Evolutionary conservation across 2,329 filamentous ascomycete species (phyloP).

Genomic region (Madurella fahalii): DNA sequence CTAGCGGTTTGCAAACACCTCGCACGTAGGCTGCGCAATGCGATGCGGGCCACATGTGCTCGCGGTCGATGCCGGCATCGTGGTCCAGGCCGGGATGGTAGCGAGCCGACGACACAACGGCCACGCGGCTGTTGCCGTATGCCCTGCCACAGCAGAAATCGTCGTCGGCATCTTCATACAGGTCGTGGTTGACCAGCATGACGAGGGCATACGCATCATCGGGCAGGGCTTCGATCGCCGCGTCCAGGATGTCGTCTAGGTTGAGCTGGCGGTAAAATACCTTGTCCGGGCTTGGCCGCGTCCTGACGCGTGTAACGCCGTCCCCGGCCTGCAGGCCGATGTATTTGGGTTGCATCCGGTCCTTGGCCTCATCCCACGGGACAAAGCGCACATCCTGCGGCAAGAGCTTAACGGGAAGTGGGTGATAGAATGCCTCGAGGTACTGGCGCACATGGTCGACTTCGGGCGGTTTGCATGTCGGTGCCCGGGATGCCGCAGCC

Average conservation of each 20-base stretch:
- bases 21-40: slow-evolving; percentile 55
- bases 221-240: slow-evolving; percentile 49
- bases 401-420: slow-evolving; percentile 46
- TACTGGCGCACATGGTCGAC: slow-evolving; percentile 35
- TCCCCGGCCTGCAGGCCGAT: slow-evolving; percentile 43
- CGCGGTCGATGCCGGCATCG: slow-evolving; percentile 35
- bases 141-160: slow-evolving; percentile 64
- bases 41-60: slow-evolving; percentile 61
- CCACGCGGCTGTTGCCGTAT: slow-evolving; percentile 60
- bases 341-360: slow-evolving; percentile 26
- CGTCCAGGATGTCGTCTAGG: slow-evolving; percentile 58
- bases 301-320: slow-evolving; percentile 46
- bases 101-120: slow-evolving; percentile 57
- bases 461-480: slow-evolving; percentile 21
- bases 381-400: slow-evolving; percentile 41
- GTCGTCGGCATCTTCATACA: slow-evolving; percentile 63
- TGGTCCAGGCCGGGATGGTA: slow-evolving; percentile 53
- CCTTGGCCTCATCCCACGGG: slow-evolving; percentile 39
- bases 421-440: slow-evolving; percentile 48
- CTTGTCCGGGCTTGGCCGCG: slow-evolving; percentile 44
- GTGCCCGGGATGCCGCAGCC: slow-evolving; percentile 22
- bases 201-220: slow-evolving; percentile 55
- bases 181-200: slow-evolving; percentile 56
- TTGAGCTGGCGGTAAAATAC: slow-evolving; percentile 51
- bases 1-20: slow-evolving; percentile 27